Percentiles rank a stretch among this genome's conserved stretches.
These are phyloP conservation scores for Hura crepitans DNA, from an alignment of 441 rosid genomes.

Conservation along the genomic window DNA sequence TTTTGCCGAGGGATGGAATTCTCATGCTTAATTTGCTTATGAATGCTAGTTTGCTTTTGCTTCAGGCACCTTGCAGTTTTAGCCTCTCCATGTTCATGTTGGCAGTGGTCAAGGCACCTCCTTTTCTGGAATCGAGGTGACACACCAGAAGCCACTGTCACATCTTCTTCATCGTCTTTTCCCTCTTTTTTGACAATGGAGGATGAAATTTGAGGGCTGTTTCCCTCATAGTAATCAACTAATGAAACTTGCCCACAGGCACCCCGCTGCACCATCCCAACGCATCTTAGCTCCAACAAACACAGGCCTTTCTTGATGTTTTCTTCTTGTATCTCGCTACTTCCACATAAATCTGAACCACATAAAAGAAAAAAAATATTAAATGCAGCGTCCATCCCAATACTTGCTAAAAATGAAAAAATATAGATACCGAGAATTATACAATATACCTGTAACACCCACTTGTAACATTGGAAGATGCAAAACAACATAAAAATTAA, in stretches of 20 bases:
- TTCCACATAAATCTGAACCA: conserved; percentile 28
- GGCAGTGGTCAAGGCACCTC: conserved; percentile 31
- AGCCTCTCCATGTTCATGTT: conserved; percentile 26
- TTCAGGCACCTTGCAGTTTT: conserved; percentile 27
- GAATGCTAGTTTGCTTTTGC: conserved; percentile 24
- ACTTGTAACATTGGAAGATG: too few species aligned
- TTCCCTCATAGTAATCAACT: conserved; percentile 21
- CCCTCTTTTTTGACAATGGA: conserved; percentile 31
- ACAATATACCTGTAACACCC: background rate
- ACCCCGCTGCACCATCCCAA: conserved; percentile 45
- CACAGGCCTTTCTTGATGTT: conserved; percentile 42
- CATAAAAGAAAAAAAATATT: conserved; percentile 19
- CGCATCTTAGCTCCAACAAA: conserved; percentile 41
- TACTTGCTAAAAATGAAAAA: background rate
- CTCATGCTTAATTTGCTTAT: conserved; percentile 32
- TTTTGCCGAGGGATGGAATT: conserved; percentile 13
- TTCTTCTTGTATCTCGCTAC: conserved; percentile 28
- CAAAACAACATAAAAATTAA: too few species aligned
- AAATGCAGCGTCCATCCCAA: conserved; percentile 6
- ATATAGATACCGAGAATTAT: background rate
- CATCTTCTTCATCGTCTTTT: conserved; percentile 35
- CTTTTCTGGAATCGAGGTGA: conserved; percentile 39
- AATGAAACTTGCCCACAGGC: conserved; percentile 27
- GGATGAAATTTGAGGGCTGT: conserved; percentile 27
- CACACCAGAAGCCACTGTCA: conserved; percentile 21